These are phyloP conservation scores for Geotrichum cucujoidarum DNA, from an alignment of 1,139 yeast genomes.

Conservation along the genomic window DNA sequence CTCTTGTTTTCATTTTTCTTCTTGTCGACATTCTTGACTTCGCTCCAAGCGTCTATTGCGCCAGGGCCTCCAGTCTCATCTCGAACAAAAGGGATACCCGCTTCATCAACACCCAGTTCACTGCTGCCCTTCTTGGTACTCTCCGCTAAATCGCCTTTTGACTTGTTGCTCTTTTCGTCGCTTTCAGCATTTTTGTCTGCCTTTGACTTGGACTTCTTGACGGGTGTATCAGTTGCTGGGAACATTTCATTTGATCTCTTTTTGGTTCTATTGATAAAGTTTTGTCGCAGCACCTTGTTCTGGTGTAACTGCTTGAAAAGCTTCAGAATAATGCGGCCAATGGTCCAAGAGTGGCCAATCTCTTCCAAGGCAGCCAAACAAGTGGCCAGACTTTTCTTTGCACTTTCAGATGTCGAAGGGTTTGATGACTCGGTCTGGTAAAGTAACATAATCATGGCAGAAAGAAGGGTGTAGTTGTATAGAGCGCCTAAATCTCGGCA, in stretches of 20 bases:
- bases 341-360: constrained; percentile 45
- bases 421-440: constrained; percentile 66
- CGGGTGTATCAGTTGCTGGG: neutral
- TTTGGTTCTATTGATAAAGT: constrained; percentile 24
- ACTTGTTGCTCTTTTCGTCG: neutral
- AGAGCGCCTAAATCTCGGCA: constrained; percentile 54
- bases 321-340: constrained; percentile 38
- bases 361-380: constrained; percentile 51
- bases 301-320: constrained; percentile 33
- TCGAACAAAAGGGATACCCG: neutral
- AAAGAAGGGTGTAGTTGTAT: constrained; percentile 50
- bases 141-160: too few relatives aligned
- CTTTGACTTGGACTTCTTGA: constrained; percentile 1
- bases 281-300: constrained; percentile 30
- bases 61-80: neutral
- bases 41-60: neutral
- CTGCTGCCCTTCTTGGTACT: too few relatives aligned
- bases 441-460: constrained; percentile 67
- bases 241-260: constrained; percentile 9
- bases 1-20: neutral
- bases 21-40: neutral
- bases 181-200: neutral
- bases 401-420: constrained; percentile 53
- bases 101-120: neutral
- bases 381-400: constrained; percentile 51